These are phyloP conservation scores for Ceraceosorus guamensis DNA, from an alignment of 1,284 basidiomycete species.

Conservation along the genomic window DNA sequence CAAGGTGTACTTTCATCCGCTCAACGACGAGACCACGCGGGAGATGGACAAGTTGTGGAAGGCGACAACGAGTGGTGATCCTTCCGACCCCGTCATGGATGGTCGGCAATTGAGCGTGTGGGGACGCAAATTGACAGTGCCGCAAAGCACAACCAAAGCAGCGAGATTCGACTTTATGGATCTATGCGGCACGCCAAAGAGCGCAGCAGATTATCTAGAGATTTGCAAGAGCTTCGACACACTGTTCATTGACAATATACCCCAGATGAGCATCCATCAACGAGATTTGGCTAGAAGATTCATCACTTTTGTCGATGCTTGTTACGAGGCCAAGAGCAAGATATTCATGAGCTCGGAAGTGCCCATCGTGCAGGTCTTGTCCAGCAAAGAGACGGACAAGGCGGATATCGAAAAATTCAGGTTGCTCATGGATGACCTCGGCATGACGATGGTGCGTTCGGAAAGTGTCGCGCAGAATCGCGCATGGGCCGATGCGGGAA, in stretches of 20 bases:
- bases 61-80: conserved; percentile 60
- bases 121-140: conserved; percentile 75
- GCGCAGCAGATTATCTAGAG: conserved; percentile 92
- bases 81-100: conserved; percentile 56
- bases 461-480: background rate
- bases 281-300: conserved; percentile 85
- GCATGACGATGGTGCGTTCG: conserved; percentile 2
- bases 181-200: conserved; percentile 80
- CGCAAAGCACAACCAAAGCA: conserved; percentile 55
- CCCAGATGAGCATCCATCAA: conserved; percentile 69
- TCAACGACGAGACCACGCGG: conserved; percentile 57
- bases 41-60: conserved; percentile 78
- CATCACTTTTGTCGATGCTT: conserved; percentile 93
- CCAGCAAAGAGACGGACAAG: conserved; percentile 18
- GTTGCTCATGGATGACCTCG: conserved; percentile 43
- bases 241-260: conserved; percentile 79
- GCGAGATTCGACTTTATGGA: conserved; percentile 83
- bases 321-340: conserved; percentile 47
- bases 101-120: conserved; percentile 72
- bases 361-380: conserved; percentile 42
- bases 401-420: conserved; percentile 40
- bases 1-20: conserved; percentile 81
- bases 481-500: conserved; percentile 34
- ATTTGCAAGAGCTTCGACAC: conserved; percentile 80
- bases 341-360: conserved; percentile 36